Base-by-base conservation (phyloP, 345 rosid species). In the Eucalyptus marginata region DNA sequence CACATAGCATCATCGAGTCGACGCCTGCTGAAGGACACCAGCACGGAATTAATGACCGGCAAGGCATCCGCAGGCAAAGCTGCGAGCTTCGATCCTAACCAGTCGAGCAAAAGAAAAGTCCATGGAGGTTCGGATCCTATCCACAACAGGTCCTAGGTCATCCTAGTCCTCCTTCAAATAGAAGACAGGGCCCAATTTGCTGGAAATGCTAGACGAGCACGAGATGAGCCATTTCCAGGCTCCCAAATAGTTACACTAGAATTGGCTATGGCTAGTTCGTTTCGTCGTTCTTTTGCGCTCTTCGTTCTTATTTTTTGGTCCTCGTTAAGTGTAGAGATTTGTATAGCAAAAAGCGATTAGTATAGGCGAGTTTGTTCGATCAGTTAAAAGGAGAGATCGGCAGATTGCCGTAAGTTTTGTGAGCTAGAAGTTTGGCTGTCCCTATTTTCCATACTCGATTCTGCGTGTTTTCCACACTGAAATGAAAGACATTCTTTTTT, bases 51-150 rank as follows among this genome's bases (percentile, higher is more conserved):
- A 89, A 91, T 92, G 86, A 80, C 93, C 88, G 87, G 86, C 89
- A 89, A 92, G 92, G 92, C 81, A 49, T 90, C 93, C 83, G 86
- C 91, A 90, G 29, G 85, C 88, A 88, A 83, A 90, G 93, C 90
- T 59, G 91, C 85, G 84, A 87, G 88, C 90, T 86, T 88, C 52
- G 96, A 93, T 89, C 90, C 95, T 3, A 92, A 95, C 91, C 93
- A 92, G 92, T 93, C 99, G 87, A 93, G 97, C 93, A 94, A 95
- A 92, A 93, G 97, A 93, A 92, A 91, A 76, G 96, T 96, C 27
- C 91, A 95, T 89, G 91, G 95, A 94, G 98, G 97, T 51, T 91
- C 98, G 51, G 96, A 96, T 93, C 98, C 98, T 91, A 95, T 96
- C 88, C 98, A 96, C 92, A 96, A 96, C 94, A 94, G 91, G 92